These are phyloP conservation scores for Penicillium crystallinum DNA, from an alignment of 495 filamentous ascomycete species.

Conservation along the genomic window DNA sequence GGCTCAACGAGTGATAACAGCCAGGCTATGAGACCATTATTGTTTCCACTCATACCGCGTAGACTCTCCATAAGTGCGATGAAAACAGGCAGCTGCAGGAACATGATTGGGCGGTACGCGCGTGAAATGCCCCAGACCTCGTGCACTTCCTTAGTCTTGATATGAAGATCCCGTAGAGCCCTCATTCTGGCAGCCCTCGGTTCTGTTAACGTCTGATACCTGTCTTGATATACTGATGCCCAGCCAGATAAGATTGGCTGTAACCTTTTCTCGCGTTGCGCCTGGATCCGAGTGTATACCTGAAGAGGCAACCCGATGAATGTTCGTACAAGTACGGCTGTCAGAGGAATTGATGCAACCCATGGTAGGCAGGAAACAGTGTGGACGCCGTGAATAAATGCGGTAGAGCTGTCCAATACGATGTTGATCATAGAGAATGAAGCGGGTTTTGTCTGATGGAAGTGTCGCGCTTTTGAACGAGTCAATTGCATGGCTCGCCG, in stretches of 20 bases:
- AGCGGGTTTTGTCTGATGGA: slow-evolving; percentile 41
- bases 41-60: slow-evolving; percentile 56
- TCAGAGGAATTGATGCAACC: slow-evolving; percentile 63
- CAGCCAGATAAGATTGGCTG: slow-evolving; percentile 49
- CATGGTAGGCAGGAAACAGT: slow-evolving; percentile 57
- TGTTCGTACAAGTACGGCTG: slow-evolving; percentile 58
- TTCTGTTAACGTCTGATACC: slow-evolving; percentile 7
- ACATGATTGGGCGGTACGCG: slow-evolving; percentile 41
- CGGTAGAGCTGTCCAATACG: slow-evolving; percentile 46
- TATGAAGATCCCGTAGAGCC: not conserved
- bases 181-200: not conserved
- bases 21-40: slow-evolving; percentile 48
- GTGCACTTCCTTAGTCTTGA: slow-evolving; percentile 28
- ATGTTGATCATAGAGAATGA: slow-evolving; percentile 37
- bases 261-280: slow-evolving; percentile 39
- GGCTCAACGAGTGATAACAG: slow-evolving; percentile 20
- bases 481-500: slow-evolving; percentile 1
- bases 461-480: slow-evolving; percentile 33
- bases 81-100: slow-evolving; percentile 63
- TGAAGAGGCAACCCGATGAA: slow-evolving; percentile 54
- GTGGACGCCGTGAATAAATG: slow-evolving; percentile 59
- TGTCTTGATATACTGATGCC: slow-evolving; percentile 27
- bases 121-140: slow-evolving; percentile 40
- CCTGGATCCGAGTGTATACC: slow-evolving; percentile 44
- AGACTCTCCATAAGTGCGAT: slow-evolving; percentile 62